Conservation (phyloP, 2,329 filamentous ascomycete genomes). For the Rhexocercosporidium sp. region DNA sequence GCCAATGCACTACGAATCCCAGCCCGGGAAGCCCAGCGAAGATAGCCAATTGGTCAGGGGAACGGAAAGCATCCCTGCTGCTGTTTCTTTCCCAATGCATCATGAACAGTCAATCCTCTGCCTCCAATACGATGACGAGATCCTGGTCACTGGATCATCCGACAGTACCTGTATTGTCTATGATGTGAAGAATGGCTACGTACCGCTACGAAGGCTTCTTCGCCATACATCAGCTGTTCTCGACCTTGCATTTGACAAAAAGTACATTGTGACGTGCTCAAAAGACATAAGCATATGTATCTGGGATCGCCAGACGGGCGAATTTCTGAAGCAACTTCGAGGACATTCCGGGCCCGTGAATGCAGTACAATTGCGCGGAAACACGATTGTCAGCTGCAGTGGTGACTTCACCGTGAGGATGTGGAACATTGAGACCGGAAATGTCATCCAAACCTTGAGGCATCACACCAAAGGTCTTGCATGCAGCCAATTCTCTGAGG, state of each 20-base stretch:
- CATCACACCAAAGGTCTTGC: constrained; percentile 93
- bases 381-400: constrained; percentile 90
- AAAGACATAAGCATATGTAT: constrained; percentile 95
- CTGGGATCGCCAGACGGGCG: constrained; percentile 84
- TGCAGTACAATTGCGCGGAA: constrained; percentile 91
- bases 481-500: constrained; percentile 94
- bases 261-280: constrained; percentile 94
- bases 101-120: constrained; percentile 95
- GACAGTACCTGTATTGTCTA: constrained; percentile 92
- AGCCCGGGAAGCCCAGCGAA: constrained; percentile 8
- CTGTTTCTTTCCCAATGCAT: constrained; percentile 65
- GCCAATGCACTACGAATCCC: constrained; percentile 60
- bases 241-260: constrained; percentile 90
- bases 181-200: constrained; percentile 78
- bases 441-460: constrained; percentile 86
- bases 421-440: constrained; percentile 91
- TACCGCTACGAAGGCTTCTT: constrained; percentile 76
- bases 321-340: constrained; percentile 75
- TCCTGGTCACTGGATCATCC: constrained; percentile 93
- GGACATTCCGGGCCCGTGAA: constrained; percentile 95
- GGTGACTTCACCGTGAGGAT: constrained; percentile 93
- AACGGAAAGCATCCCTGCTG: constrained; percentile 54
- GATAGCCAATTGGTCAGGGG: constrained; percentile 39
- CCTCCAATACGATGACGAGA: constrained; percentile 89
- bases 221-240: constrained; percentile 88